phyloP scores from a whole-genome alignment of 2,329 filamentous ascomycete genomes.

The Aspergillus awamori region DNA sequence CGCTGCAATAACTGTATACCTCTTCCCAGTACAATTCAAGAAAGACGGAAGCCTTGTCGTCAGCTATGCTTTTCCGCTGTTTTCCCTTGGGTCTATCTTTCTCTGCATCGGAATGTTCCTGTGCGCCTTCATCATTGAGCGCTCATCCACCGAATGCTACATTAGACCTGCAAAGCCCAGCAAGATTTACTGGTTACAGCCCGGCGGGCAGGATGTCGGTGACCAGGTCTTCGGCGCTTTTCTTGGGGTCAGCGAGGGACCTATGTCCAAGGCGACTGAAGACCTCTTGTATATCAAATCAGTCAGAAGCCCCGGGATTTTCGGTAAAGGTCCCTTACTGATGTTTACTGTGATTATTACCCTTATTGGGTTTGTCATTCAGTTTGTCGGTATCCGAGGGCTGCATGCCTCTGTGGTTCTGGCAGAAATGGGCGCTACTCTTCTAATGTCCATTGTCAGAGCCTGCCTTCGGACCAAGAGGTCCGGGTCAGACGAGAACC shows the following conservation, averaged over 20 bases:
- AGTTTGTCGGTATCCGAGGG: conserved; percentile 45
- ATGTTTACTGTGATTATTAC: conserved; percentile 30
- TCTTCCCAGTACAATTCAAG: conserved; percentile 30
- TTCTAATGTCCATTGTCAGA: conserved; percentile 42
- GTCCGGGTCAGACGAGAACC: conserved; percentile 34
- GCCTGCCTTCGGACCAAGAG: conserved; percentile 38
- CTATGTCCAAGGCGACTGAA: conserved; percentile 15
- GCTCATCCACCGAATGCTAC: conserved; percentile 33
- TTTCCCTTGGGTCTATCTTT: conserved; percentile 35
- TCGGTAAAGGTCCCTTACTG: conserved; percentile 21
- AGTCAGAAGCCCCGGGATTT: conserved; percentile 18
- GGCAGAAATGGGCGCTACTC: conserved; percentile 37
- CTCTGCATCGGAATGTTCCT: conserved; percentile 39
- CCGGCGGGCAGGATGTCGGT: conserved; percentile 40
- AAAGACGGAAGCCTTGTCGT: conserved; percentile 29
- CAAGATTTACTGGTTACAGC: conserved; percentile 45
- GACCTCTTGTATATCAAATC: conserved; percentile 35
- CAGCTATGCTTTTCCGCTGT: conserved; percentile 40
- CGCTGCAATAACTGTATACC: conserved; percentile 34
- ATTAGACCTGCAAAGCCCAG: conserved; percentile 28
- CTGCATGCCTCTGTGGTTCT: conserved; percentile 42
- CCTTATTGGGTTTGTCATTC: conserved; percentile 39
- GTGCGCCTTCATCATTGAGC: conserved; percentile 40
- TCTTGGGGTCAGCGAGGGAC: conserved; percentile 31
- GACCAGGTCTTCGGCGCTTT: conserved; percentile 46